Base-by-base conservation (phyloP, 2,329 filamentous ascomycete species). In the Oidium heveae region DNA sequence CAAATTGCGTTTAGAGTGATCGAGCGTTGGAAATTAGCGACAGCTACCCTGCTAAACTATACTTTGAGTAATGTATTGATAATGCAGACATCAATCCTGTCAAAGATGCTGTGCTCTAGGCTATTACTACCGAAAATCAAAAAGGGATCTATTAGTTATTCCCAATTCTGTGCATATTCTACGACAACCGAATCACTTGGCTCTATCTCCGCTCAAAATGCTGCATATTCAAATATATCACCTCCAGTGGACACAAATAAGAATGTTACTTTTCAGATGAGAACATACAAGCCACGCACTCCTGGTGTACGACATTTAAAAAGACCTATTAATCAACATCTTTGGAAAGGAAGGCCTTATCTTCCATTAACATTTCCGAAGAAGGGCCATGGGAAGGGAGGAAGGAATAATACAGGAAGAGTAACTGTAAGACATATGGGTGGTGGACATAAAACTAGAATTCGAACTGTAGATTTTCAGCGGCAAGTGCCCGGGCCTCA, bases 261-360 rank as follows among this genome's bases (percentile, higher is more conserved):
- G 44, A 69, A 65, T 57, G 62, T 69, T 18, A 57, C 59, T 9
- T 66, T 66, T 57, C 58, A 58, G 20, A 64, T 96, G 67, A 80
- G 86, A 62, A 91, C 84, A 54, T 98, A 95, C 69, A 96, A 85
- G 67, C 91, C 91, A 37, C 80, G 86, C 62, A 95, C 91, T 0
- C 89, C 89, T 13, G 91, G 91, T 75, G 69, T 94, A 56, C 81
- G 91, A 63, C 91, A 98, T 76, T 72, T 98, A 60, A 84, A 82
- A 67, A 79, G 91, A 46, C 87, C 91, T 15, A 82, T 95, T 69
- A 96, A 96, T 69, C 87, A 95, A 64, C 91, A 98, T 68, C 72
- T 98, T 49, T 96, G 86, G 86, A 95, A 94, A 69, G 91, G 91
- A 56, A 75, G 87, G 55, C 86, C 91, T 0, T 80, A 83, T 60